Base-by-base conservation (phyloP, 75 land plant genomes). In the Cunninghamia lanceolata region DNA sequence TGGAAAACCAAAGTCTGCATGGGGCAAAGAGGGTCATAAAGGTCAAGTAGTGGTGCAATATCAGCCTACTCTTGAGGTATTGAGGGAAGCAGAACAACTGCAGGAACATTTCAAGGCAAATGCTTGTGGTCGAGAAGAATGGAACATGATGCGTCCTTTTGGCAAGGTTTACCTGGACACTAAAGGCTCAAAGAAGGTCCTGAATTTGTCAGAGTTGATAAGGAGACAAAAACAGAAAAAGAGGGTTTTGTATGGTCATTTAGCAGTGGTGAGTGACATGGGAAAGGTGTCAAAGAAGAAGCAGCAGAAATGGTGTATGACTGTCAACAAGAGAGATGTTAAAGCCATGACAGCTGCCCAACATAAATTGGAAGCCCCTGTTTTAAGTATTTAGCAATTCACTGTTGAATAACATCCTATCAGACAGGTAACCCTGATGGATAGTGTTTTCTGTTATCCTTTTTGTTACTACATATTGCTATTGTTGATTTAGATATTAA, bases 31-130 rank as follows among this genome's bases (percentile, higher is more conserved):
- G 75, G 90, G 90, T 32, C 90, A 89, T 45, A 87, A 28, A 75
- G 90, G 90, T 30, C 90, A 88, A 87, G 88, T 84, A n/a, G 42
- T 84, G 19, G 89, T 87, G 35, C 85, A 87, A n/a, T 89, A 79
- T 70, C 88, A 85, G 25, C 85, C 85, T 5, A 83, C 88, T 11
- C 78, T 83, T 32, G 59, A 87, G 76, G 90, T 82, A 16, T 87
- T 56, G 81, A 66, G 63, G 19, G 90, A 86, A 54, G 90, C 88
- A 54, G 70, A 87, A 71, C 80, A 73, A 3, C 35, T 89, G 16
- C 90, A 89, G 35, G 59, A 78, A 81, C 88, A 89, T 52, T 89
- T 89, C 74, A 87, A 87, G 76, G 54, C 36, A 34, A 83, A 75
- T 73, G 81, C 56, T 25, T 82, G 89, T 10, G 88, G 88, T 53